phyloP scores from a whole-genome alignment of 2,329 filamentous ascomycete genomes.

The Venturiaceae sp. region DNA sequence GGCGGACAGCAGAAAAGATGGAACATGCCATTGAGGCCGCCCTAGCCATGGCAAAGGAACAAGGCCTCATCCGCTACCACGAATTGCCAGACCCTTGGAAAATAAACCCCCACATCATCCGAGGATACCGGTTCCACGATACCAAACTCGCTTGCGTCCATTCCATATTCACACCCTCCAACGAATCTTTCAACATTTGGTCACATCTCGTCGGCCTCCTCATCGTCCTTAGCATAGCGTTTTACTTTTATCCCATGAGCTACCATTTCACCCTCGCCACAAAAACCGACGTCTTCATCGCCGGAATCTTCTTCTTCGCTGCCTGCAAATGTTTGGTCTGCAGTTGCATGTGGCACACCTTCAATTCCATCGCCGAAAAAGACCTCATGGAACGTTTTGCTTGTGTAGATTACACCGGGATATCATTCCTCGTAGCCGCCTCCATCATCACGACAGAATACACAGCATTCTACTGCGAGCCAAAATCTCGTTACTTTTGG shows the following conservation, averaged over 20 bases:
- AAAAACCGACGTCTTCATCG: constrained; percentile 81
- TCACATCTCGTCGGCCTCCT: constrained; percentile 85
- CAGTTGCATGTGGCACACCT: constrained; percentile 96
- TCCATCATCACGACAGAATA: constrained; percentile 98
- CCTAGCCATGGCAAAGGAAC: constrained; percentile 62
- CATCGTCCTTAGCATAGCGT: constrained; percentile 76
- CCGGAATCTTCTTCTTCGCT: constrained; percentile 90
- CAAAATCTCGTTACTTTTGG: constrained; percentile 74
- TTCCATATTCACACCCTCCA: constrained; percentile 76
- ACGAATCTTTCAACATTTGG: constrained; percentile 98
- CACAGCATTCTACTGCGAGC: constrained; percentile 97
- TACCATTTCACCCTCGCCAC: constrained; percentile 79
- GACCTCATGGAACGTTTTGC: constrained; percentile 88
- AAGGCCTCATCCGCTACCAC: constrained; percentile 78
- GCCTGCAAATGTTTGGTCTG: constrained; percentile 92
- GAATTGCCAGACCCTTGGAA: constrained; percentile 88
- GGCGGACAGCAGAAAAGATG: constrained; percentile 59
- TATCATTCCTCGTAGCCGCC: constrained; percentile 86
- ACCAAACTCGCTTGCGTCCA: constrained; percentile 81
- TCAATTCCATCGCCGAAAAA: constrained; percentile 92
- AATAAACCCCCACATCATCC: constrained; percentile 86
- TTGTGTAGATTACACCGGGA: constrained; percentile 96
- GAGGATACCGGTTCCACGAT: constrained; percentile 88
- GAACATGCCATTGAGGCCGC: constrained; percentile 64
- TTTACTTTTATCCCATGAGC: constrained; percentile 90